phyloP scores from a whole-genome alignment of 1,284 basidiomycete genomes.

The Quambalaria eucalypti region DNA sequence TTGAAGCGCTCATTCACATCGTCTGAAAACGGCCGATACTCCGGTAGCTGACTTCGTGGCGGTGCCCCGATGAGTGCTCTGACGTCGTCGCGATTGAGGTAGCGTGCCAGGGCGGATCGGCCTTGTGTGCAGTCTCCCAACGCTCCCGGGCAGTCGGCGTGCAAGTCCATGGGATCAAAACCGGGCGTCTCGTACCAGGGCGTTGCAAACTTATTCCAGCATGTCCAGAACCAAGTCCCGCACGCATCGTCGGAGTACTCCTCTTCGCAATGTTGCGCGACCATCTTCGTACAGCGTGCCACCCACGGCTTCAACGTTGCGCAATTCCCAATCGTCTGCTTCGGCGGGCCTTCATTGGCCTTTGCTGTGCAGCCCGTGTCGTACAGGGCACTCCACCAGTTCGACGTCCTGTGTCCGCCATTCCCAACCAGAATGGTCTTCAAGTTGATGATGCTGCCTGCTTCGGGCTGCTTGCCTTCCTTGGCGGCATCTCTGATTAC shows the following conservation, averaged over 20 bases:
- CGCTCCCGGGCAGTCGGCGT: too few species aligned
- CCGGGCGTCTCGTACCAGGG: too few species aligned
- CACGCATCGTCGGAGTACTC: too few species aligned
- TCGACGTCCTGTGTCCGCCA: constrained; percentile 50
- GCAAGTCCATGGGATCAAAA: constrained; percentile 38
- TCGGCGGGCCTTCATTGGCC: constrained; percentile 15
- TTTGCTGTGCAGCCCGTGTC: constrained; percentile 36
- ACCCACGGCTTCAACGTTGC: constrained; percentile 10
- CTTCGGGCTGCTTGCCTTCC: constrained; percentile 55
- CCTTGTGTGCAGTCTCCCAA: constrained; percentile 27
- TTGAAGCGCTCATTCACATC: constrained; percentile 16
- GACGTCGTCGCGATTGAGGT: too few species aligned
- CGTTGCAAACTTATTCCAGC: too few species aligned
- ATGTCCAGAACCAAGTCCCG: too few species aligned
- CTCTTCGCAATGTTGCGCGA: background rate
- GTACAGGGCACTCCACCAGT: constrained; percentile 25
- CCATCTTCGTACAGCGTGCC: constrained; percentile 5
- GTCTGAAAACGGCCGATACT: constrained; percentile 12
- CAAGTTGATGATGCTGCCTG: constrained; percentile 57
- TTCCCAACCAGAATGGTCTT: constrained; percentile 70
- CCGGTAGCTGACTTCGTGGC: too few species aligned
- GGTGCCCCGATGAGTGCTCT: too few species aligned
- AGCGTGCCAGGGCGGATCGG: constrained; percentile 21
- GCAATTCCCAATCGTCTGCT: constrained; percentile 26
- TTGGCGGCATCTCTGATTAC: constrained; percentile 49